Conservation (phyloP, 192 early-diverging fungal genomes). For the Entomortierella lignicola region DNA sequence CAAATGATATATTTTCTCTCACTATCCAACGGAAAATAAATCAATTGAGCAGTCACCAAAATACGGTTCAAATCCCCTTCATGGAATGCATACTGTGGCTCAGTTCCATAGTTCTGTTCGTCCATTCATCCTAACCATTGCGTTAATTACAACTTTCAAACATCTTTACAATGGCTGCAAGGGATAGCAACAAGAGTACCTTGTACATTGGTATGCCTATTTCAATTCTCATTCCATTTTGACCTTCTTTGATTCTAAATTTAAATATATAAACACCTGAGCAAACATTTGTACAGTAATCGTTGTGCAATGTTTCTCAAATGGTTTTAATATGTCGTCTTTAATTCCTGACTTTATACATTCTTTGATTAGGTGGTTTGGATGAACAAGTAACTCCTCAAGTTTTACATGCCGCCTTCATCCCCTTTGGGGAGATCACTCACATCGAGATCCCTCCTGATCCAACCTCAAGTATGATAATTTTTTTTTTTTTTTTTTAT, state of each 20-base stretch:
- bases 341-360: not conserved
- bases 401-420: conserved; percentile 87
- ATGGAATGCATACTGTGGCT: too few relatives aligned
- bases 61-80: too few relatives aligned
- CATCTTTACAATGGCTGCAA: conserved; percentile 21
- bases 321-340: too few relatives aligned
- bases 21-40: too few relatives aligned
- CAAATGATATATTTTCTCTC: too few relatives aligned
- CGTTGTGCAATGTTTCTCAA: not conserved
- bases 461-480: conserved; percentile 72
- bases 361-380: conserved; percentile 75
- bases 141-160: not conserved
- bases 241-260: not conserved
- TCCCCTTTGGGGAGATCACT: conserved; percentile 97
- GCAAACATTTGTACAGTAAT: not conserved
- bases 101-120: not conserved
- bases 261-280: too few relatives aligned
- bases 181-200: conserved; percentile 44
- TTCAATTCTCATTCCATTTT: not conserved
- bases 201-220: conserved; percentile 36
- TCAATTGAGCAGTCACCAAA: too few relatives aligned
- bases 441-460: conserved; percentile 89
- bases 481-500: not conserved
- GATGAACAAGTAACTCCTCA: conserved; percentile 82
- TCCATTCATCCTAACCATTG: not conserved